Evolutionary conservation across 2,329 filamentous ascomycete genomes (phyloP).

Genomic region (Zymoseptoria brevis): DNA sequence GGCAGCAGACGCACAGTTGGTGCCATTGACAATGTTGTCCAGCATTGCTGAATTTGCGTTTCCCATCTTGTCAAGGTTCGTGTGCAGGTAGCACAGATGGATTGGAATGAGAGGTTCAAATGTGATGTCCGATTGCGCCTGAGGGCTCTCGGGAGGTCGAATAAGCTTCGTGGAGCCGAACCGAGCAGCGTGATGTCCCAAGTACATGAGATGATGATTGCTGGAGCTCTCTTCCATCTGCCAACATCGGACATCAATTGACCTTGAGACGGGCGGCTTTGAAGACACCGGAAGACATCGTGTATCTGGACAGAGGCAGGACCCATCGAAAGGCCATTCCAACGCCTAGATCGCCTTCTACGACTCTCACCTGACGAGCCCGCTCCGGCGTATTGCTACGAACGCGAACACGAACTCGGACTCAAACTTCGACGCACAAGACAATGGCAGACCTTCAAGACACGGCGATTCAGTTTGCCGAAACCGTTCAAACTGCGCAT

Average conservation of each 20-base stretch:
- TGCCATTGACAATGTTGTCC: constrained; percentile 91
- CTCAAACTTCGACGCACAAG: background rate
- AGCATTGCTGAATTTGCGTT: constrained; percentile 61
- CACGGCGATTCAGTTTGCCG: constrained; percentile 52
- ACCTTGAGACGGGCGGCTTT: too few relatives aligned
- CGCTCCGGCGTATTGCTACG: background rate
- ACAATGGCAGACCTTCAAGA: constrained; percentile 25
- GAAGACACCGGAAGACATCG: background rate
- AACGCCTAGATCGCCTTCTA: background rate
- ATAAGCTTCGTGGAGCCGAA: background rate
- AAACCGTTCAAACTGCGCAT: constrained; percentile 71
- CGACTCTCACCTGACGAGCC: background rate
- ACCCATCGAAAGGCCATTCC: background rate
- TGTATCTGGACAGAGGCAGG: background rate
- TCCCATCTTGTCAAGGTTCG: constrained; percentile 36
- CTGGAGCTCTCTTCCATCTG: background rate
- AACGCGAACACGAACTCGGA: too few relatives aligned
- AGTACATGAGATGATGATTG: background rate
- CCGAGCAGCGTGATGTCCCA: background rate
- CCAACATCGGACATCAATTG: background rate
- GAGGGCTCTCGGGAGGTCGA: background rate
- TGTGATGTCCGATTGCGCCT: background rate
- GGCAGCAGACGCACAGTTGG: constrained; percentile 66
- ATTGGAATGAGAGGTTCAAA: background rate
- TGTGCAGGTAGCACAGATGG: background rate